These are phyloP conservation scores for Paecilomyces formosus DNA, from an alignment of 2,329 filamentous ascomycete species.

Conservation along the genomic window DNA sequence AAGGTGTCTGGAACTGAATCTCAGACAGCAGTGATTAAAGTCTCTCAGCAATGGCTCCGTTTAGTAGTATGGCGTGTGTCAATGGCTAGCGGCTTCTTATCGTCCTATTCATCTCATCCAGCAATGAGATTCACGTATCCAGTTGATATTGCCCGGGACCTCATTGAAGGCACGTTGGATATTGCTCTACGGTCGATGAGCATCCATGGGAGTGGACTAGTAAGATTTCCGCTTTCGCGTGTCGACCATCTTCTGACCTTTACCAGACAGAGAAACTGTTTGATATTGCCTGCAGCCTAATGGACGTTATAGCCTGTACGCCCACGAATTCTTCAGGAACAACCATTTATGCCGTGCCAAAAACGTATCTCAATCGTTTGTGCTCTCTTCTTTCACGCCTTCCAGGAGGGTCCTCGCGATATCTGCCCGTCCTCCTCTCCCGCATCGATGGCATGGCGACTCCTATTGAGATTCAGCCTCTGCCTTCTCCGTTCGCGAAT, in stretches of 20 bases:
- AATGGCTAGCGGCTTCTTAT: slow-evolving; percentile 29
- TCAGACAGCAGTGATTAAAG: background rate
- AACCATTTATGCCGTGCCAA: background rate
- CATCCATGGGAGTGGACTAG: slow-evolving; percentile 51
- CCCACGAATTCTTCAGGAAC: slow-evolving; percentile 33
- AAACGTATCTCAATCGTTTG: background rate
- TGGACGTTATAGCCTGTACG: slow-evolving; percentile 60
- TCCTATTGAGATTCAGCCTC: slow-evolving; percentile 39
- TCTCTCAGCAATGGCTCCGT: background rate
- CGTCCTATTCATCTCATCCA: slow-evolving; percentile 48
- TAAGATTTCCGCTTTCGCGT: background rate
- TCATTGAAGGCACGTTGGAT: slow-evolving; percentile 57
- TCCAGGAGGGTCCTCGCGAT: background rate
- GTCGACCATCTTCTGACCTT: background rate
- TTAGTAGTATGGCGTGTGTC: background rate
- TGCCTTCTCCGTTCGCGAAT: slow-evolving; percentile 1
- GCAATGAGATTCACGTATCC: slow-evolving; percentile 56
- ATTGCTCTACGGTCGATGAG: slow-evolving; percentile 67
- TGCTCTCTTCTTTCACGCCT: background rate
- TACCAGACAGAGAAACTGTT: slow-evolving; percentile 66
- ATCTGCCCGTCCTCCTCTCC: background rate
- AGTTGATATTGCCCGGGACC: slow-evolving; percentile 52
- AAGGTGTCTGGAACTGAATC: background rate
- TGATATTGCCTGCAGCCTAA: slow-evolving; percentile 64
- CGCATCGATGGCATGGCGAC: background rate